Percentiles rank a stretch among this genome's conserved stretches.
Evolutionary conservation across 225 moss, liverwort and hornwort genomes (phyloP).

Genomic region (Thuidium tamariscinum): DNA sequence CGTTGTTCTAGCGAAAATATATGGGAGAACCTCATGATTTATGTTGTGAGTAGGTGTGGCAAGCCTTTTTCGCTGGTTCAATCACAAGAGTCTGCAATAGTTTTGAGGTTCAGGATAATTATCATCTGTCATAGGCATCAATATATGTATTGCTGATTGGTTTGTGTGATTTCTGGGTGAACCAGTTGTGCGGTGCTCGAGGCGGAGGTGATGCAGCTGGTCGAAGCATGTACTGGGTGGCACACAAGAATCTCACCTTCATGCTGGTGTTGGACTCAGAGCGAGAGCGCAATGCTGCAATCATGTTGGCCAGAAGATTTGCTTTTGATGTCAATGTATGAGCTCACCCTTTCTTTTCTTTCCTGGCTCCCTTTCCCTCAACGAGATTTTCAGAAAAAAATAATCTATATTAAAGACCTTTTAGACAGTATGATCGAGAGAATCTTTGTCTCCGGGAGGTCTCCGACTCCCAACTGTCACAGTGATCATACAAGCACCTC

Average conservation of each 20-base stretch:
- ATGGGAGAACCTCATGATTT: neutral
- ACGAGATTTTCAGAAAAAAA: neutral
- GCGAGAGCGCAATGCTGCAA: slow-evolving; percentile 42
- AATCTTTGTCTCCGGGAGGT: neutral
- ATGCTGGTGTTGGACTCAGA: slow-evolving; percentile 47
- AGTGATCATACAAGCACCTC: neutral
- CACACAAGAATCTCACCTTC: slow-evolving; percentile 36
- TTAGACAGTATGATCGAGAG: neutral
- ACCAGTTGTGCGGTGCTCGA: slow-evolving; percentile 49
- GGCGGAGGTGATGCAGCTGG: slow-evolving; percentile 43
- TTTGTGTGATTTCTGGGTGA: neutral
- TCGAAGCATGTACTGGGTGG: slow-evolving; percentile 49
- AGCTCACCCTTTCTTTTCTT: neutral
- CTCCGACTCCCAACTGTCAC: neutral
- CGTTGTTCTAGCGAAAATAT: neutral
- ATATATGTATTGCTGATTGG: neutral
- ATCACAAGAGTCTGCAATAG: neutral
- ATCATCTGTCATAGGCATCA: neutral
- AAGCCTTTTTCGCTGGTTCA: neutral
- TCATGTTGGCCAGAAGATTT: slow-evolving; percentile 47
- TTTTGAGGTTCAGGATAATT: neutral
- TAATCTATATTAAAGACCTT: neutral
- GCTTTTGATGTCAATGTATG: slow-evolving; percentile 34
- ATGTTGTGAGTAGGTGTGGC: neutral
- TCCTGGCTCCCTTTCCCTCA: neutral